Evolutionary conservation across 2,329 filamentous ascomycete species (phyloP).

Genomic region (Phaeomoniella chlamydospora): DNA sequence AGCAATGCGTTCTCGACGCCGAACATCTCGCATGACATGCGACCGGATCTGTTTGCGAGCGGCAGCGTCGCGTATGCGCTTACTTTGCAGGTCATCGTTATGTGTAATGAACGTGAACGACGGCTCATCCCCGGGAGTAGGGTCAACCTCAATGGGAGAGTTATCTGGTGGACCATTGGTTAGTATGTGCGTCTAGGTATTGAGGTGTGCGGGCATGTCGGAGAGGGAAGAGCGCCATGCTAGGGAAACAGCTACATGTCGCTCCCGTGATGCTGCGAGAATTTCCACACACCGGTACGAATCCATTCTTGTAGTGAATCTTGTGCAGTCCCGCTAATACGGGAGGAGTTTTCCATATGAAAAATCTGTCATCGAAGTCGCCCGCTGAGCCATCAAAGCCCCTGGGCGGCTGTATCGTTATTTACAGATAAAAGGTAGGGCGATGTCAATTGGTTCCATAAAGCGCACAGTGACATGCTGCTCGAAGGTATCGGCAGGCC

Average conservation of each 20-base stretch:
- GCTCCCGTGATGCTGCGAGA: no score
- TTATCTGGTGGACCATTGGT: not conserved
- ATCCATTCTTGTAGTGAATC: not conserved
- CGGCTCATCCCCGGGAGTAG: constrained; percentile 7
- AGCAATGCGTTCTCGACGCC: constrained; percentile 22
- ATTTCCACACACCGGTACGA: not conserved
- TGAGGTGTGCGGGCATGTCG: no score
- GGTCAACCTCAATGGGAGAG: constrained; percentile 8
- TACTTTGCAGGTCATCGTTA: constrained; percentile 17
- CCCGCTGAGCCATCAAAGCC: not conserved
- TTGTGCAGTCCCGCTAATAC: not conserved
- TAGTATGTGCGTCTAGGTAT: no score
- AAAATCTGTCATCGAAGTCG: not conserved
- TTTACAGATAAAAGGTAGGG: not conserved
- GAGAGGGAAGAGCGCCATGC: no score
- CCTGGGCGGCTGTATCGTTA: not conserved
- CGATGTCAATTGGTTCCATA: not conserved
- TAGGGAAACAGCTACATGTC: no score
- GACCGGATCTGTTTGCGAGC: constrained; percentile 25
- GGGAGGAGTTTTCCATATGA: not conserved
- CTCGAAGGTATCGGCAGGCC: no score
- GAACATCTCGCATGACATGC: constrained; percentile 28
- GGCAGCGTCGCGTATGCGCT: constrained; percentile 21
- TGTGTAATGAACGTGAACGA: constrained; percentile 26
- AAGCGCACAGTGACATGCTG: not conserved